Percentiles rank a stretch among this genome's conserved stretches.
Evolutionary conservation across 2,329 filamentous ascomycete genomes (phyloP).

Genomic region (Pyrenophora seminiperda): DNA sequence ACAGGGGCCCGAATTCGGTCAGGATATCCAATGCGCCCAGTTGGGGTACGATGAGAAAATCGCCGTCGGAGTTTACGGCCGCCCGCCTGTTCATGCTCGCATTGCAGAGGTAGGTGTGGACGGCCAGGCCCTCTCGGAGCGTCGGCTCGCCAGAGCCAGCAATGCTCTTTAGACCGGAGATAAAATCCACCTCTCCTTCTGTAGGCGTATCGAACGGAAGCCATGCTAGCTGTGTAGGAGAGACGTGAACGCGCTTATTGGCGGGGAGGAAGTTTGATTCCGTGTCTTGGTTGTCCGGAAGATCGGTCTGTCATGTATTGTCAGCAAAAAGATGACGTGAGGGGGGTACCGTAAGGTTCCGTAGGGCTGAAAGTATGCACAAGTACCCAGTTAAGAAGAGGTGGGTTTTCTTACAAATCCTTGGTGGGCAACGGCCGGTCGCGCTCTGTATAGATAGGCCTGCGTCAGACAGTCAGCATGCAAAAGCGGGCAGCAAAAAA

Average conservation of each 20-base stretch:
- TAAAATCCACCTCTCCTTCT: conserved; percentile 41
- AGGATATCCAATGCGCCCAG: conserved; percentile 75
- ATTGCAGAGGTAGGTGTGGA: conserved; percentile 44
- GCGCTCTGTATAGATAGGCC: conserved; percentile 43
- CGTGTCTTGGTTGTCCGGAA: conserved; percentile 45
- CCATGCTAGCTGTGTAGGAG: conserved; percentile 47
- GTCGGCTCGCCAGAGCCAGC: conserved; percentile 48
- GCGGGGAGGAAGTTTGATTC: conserved; percentile 45
- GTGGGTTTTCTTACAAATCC: conserved; percentile 40
- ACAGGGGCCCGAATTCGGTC: conserved; percentile 75
- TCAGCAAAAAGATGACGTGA: conserved; percentile 28
- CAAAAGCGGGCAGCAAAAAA: too few relatives aligned
- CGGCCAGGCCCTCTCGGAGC: conserved; percentile 44
- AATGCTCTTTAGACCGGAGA: conserved; percentile 45
- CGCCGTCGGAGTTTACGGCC: conserved; percentile 69
- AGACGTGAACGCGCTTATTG: conserved; percentile 46
- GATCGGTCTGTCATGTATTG: conserved; percentile 37
- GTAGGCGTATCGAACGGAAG: conserved; percentile 44
- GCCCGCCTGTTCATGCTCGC: conserved; percentile 46
- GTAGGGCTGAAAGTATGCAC: conserved; percentile 1
- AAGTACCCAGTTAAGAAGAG: not conserved
- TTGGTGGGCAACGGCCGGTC: conserved; percentile 47
- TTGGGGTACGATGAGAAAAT: conserved; percentile 77
- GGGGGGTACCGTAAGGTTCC: not conserved
- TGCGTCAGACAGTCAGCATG: conserved; percentile 11